Percentiles rank a stretch among this genome's conserved stretches.
phyloP scores from a whole-genome alignment of 768 basidiomycete species.

The Leccinum truebloodii region DNA sequence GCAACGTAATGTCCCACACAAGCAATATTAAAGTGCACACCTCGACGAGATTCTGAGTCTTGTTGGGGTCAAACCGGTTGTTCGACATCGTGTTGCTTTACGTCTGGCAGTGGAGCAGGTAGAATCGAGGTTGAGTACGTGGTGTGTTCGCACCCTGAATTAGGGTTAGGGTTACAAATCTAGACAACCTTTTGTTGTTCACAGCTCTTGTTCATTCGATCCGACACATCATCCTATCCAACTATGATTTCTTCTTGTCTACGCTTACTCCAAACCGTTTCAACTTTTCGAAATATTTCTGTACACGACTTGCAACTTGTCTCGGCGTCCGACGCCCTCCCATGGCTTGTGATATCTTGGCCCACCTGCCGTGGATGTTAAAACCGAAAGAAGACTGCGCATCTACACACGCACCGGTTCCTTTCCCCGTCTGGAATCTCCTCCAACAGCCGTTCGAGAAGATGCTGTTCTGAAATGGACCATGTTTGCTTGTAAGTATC shows the following conservation, averaged over 20 bases:
- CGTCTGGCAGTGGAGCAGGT: conserved; percentile 15
- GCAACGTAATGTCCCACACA: conserved; percentile 20
- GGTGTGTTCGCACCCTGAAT: conserved; percentile 4
- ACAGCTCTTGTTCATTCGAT: not conserved
- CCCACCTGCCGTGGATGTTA: conserved; percentile 51
- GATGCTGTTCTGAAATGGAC: conserved; percentile 74
- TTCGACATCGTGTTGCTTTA: conserved; percentile 43
- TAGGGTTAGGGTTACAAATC: conserved; percentile 29
- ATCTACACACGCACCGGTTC: conserved; percentile 52
- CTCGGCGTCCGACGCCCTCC: conserved; percentile 71
- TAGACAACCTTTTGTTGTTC: not conserved
- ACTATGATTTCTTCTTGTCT: conserved; percentile 27
- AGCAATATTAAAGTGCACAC: conserved; percentile 41
- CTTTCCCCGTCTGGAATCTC: conserved; percentile 78
- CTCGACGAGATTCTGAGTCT: conserved; percentile 90
- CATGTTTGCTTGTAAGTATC: conserved; percentile 87
- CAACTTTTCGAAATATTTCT: conserved; percentile 86
- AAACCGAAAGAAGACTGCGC: conserved; percentile 5
- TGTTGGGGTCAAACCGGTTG: conserved; percentile 77
- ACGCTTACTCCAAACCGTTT: conserved; percentile 67
- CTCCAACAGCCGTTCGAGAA: conserved; percentile 71
- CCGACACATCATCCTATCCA: not conserved
- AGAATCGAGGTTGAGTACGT: not conserved
- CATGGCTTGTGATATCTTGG: conserved; percentile 83
- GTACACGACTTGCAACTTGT: conserved; percentile 87